Evolutionary conservation across 495 filamentous ascomycete species (phyloP).

Genomic region (Penicillium fimorum): DNA sequence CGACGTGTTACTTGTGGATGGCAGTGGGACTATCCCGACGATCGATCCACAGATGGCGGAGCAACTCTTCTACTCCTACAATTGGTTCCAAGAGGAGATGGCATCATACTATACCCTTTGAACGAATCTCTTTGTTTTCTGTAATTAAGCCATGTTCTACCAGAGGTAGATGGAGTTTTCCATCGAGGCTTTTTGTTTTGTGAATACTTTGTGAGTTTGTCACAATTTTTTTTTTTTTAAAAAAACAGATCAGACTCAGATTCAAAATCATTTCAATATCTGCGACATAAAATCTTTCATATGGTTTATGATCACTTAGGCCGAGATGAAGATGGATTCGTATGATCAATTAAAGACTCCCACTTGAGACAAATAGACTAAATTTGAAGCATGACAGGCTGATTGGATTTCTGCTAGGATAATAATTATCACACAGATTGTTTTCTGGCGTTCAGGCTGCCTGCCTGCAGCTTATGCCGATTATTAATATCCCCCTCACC

Average conservation of each 20-base stretch:
- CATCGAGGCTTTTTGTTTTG: neutral
- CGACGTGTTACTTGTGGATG: slow-evolving; percentile 42
- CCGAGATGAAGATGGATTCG: neutral
- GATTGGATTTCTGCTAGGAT: neutral
- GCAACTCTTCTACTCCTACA: slow-evolving; percentile 44
- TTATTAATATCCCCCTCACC: slow-evolving; percentile 3
- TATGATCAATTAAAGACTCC: neutral
- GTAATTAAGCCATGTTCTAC: slow-evolving; percentile 3
- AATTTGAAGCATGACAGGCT: neutral
- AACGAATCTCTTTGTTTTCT: slow-evolving; percentile 14
- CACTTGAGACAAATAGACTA: neutral
- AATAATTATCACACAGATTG: neutral
- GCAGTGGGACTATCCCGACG: slow-evolving; percentile 34
- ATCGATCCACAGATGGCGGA: slow-evolving; percentile 45
- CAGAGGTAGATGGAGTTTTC: slow-evolving; percentile 7
- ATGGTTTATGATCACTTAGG: neutral
- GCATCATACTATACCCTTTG: slow-evolving; percentile 46
- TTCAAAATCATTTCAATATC: neutral
- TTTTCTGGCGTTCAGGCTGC: neutral
- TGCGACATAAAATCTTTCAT: neutral
- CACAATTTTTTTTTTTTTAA: too few relatives aligned
- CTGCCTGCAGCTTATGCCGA: neutral
- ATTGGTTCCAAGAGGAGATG: slow-evolving; percentile 50
- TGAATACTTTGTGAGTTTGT: neutral
- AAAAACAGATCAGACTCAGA: neutral